Base-by-base conservation (phyloP, 805 yeast species). In the Saturnispora gosingensis region DNA sequence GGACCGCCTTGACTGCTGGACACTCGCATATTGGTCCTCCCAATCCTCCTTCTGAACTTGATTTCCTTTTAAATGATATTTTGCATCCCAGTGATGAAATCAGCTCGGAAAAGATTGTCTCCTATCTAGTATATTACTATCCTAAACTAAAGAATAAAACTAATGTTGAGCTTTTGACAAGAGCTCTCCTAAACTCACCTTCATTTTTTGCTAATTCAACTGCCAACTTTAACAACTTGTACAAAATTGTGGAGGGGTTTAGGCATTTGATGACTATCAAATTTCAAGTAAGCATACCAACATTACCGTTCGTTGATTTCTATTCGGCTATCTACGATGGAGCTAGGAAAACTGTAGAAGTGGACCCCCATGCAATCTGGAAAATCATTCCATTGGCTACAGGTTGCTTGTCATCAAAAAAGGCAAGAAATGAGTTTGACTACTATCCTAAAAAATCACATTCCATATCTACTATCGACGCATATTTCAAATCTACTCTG, bases 81-180 rank as follows among this genome's bases (percentile, higher is more conserved):
- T 54, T 75, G 34, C 63, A 65, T 53, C 80, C 82, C 0, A 60
- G 57, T 20, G 55, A 66, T 1, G 59, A 65, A 8, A 59, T 61
- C 15, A 57, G 57, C 1, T 45, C 60, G 2, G 62, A 62, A 20
- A 59, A 59, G 50, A 58, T 72, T 4, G 56, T 77, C 16, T 76
- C 81, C 1, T 75, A 76, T 58, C 50, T 78, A 22, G 77, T 73
- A 49, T 73, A 77, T 58, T 78, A 78, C 57, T 61, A 76, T 49
- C 82, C 83, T 1, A 73, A 61, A 45, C 64, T 78, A 48, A 77
- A 76, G 58, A 69, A 71, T 48, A 74, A 71, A 55, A 68, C 67
- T 51, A 78, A 78, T 59, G 63, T 78, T 40, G 64, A 69, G 46
- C 56, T 78, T 1, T 61, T 78, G 18, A 63, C 79, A 13, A 66